Evolutionary conservation across 2,329 filamentous ascomycete species (phyloP).

Genomic region (Aspergillus pseudoterreus): DNA sequence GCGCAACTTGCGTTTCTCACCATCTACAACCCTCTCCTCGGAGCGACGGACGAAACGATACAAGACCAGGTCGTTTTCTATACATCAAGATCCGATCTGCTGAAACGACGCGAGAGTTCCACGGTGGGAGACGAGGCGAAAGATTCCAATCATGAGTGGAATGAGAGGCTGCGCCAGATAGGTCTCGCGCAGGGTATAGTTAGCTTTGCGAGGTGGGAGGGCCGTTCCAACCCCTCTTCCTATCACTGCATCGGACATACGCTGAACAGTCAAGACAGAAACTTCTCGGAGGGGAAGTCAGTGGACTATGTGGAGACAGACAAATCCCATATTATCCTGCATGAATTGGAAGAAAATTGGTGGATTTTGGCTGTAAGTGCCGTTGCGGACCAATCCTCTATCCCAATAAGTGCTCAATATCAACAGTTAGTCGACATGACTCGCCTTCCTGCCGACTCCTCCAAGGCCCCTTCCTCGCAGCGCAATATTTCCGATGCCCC

Average conservation of each 20-base stretch:
- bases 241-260: neutral
- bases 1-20: slow-evolving; percentile 86
- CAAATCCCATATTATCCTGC: slow-evolving; percentile 75
- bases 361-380: slow-evolving; percentile 82
- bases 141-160: slow-evolving; percentile 61
- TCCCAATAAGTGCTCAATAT: slow-evolving; percentile 8
- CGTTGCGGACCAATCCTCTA: neutral
- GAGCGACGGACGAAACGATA: slow-evolving; percentile 67
- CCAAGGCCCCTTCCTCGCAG: slow-evolving; percentile 37
- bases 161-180: slow-evolving; percentile 86
- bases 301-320: slow-evolving; percentile 90
- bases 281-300: slow-evolving; percentile 72
- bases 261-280: slow-evolving; percentile 46
- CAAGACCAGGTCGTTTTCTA: slow-evolving; percentile 91
- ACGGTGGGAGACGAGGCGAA: slow-evolving; percentile 22
- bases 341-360: slow-evolving; percentile 87
- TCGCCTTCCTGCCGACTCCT: slow-evolving; percentile 57
- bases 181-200: slow-evolving; percentile 96
- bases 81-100: slow-evolving; percentile 53
- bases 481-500: slow-evolving; percentile 37
- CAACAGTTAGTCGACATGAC: slow-evolving; percentile 75
- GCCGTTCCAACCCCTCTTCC: slow-evolving; percentile 8
- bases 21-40: slow-evolving; percentile 89
- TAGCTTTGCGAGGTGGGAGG: slow-evolving; percentile 68
- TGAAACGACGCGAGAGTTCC: slow-evolving; percentile 18